A percentile compares a stretch with the other conserved stretches of the same genome.
These are phyloP conservation scores for Grifola frondosa DNA, from an alignment of 1,284 basidiomycete genomes.

Conservation along the genomic window DNA sequence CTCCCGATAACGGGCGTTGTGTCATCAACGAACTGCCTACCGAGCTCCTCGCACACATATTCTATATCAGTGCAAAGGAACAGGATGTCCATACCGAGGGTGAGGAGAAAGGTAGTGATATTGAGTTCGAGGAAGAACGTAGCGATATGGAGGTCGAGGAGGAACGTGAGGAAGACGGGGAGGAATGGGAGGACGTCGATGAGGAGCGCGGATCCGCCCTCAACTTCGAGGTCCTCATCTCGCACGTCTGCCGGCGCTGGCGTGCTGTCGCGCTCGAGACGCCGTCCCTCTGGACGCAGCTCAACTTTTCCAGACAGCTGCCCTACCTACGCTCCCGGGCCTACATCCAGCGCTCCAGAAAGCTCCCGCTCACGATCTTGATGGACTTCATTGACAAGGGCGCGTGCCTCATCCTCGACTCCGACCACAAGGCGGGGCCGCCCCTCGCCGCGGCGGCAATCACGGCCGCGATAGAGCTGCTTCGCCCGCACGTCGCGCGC, in stretches of 20 bases:
- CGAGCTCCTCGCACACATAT: constrained; percentile 60
- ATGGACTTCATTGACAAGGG: constrained; percentile 21
- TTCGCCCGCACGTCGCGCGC: constrained; percentile 45
- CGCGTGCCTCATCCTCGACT: too few species aligned
- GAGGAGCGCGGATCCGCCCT: constrained; percentile 16
- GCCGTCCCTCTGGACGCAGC: constrained; percentile 35
- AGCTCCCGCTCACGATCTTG: constrained; percentile 37
- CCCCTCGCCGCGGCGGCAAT: too few species aligned
- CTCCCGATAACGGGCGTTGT: constrained; percentile 44
- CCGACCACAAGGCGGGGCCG: too few species aligned
- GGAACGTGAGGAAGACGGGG: constrained; percentile 27
- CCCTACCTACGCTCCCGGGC: constrained; percentile 45
- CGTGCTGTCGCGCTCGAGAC: constrained; percentile 31
- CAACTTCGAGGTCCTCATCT: constrained; percentile 42
- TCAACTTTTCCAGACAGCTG: constrained; percentile 47
- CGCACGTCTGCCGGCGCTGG: constrained; percentile 44
- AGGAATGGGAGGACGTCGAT: too few species aligned
- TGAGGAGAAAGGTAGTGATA: too few species aligned
- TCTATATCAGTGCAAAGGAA: too few species aligned
- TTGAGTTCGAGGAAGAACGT: constrained; percentile 25
- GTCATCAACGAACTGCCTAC: constrained; percentile 56
- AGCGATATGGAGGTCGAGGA: too few species aligned
- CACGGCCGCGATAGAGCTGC: constrained; percentile 46
- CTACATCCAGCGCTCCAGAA: constrained; percentile 43
- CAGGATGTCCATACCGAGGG: too few species aligned